A percentile compares a stretch with the other conserved stretches of the same genome.
These are phyloP conservation scores for Tephrocybe sp. DNA, from an alignment of 768 basidiomycete species.

Conservation along the genomic window DNA sequence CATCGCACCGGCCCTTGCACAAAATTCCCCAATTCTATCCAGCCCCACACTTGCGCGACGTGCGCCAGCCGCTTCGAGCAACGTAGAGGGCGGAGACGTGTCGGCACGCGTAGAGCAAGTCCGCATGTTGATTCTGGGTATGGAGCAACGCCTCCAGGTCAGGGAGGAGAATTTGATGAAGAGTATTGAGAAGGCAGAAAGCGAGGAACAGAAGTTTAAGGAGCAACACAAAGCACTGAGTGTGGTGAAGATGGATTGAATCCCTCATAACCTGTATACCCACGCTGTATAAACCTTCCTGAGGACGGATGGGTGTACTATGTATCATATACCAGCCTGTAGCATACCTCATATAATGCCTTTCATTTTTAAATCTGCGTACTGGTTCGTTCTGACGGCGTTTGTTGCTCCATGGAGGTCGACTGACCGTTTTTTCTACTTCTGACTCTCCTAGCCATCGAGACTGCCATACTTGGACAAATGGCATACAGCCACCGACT, in stretches of 20 bases:
- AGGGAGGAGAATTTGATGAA: conserved; percentile 19
- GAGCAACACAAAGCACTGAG: conserved; percentile 11
- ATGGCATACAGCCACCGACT: too few species aligned
- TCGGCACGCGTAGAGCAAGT: conserved; percentile 17
- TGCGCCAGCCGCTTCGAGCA: conserved; percentile 9
- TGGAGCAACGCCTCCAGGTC: conserved; percentile 21
- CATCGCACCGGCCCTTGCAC: conserved; percentile 23
- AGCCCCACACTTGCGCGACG: conserved; percentile 33
- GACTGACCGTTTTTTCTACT: too few species aligned
- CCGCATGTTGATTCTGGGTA: conserved; percentile 19
- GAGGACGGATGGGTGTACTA: neutral
- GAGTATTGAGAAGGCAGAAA: conserved; percentile 17
- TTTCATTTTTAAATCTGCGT: too few species aligned
- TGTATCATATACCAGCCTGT: neutral
- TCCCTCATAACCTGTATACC: neutral
- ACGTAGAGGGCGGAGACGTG: conserved; percentile 4
- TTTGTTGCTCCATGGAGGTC: too few species aligned
- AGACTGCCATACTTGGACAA: too few species aligned
- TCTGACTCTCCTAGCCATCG: too few species aligned
- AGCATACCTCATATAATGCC: too few species aligned
- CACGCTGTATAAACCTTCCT: conserved; percentile 12
- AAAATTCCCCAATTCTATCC: conserved; percentile 22
- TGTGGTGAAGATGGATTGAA: neutral
- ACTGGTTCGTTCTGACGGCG: too few species aligned
- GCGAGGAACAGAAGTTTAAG: conserved; percentile 13